Evolutionary conservation across 2,329 filamentous ascomycete species (phyloP).

Genomic region (Aspergillus brunneoviolaceus): DNA sequence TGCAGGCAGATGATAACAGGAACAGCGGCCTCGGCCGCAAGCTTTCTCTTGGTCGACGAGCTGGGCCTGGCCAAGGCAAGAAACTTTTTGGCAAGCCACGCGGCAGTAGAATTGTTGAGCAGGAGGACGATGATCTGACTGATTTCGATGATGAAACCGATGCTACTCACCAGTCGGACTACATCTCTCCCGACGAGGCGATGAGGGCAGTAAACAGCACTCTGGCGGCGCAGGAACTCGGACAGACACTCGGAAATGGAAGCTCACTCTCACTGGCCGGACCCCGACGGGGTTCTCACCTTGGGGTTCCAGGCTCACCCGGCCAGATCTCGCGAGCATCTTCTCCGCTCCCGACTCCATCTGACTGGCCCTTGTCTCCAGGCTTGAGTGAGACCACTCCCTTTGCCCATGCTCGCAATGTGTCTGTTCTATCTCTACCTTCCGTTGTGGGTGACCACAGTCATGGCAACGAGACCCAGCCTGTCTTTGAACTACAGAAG

Average conservation of each 20-base stretch:
- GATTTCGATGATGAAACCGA: constrained; percentile 3
- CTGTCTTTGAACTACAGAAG: constrained; percentile 58
- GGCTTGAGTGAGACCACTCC: background rate
- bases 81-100: background rate
- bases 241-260: background rate
- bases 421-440: constrained; percentile 54
- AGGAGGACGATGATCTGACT: background rate
- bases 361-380: background rate
- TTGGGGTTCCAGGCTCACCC: constrained; percentile 3
- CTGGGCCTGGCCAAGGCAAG: constrained; percentile 35
- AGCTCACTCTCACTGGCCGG: constrained; percentile 1
- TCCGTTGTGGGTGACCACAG: constrained; percentile 59
- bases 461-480: constrained; percentile 55
- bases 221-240: background rate
- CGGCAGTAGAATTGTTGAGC: background rate
- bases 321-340: constrained; percentile 5
- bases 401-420: constrained; percentile 25
- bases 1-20: constrained; percentile 29
- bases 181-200: constrained; percentile 12
- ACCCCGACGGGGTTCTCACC: background rate
- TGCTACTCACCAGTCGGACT: background rate
- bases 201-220: constrained; percentile 10
- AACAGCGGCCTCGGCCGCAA: constrained; percentile 33
- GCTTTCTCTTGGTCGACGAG: constrained; percentile 38
- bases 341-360: background rate